These are phyloP conservation scores for Elaeis guineensis DNA, from an alignment of 176 grass and related monocot species.

Conservation along the genomic window DNA sequence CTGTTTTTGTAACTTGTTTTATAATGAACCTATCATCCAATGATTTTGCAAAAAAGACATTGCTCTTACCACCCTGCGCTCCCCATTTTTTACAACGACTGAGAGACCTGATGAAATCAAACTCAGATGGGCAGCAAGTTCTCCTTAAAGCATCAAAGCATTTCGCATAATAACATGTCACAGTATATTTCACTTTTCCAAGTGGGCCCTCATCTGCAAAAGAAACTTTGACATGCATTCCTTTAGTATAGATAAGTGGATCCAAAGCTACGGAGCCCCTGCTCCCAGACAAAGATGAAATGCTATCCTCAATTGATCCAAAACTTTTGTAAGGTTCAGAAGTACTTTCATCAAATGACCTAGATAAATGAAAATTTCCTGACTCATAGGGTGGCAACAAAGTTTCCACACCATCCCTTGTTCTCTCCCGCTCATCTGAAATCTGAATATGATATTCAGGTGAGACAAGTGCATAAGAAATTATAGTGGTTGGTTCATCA, in stretches of 20 bases:
- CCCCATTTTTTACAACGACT: constrained; percentile 99
- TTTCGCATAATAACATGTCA: constrained; percentile 89
- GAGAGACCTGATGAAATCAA: constrained; percentile 90
- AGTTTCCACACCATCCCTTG: constrained; percentile 23
- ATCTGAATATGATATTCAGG: constrained; percentile 79
- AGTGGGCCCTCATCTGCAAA: constrained; percentile 71
- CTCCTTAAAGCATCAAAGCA: constrained; percentile 74
- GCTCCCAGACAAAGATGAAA: constrained; percentile 33
- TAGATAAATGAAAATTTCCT: constrained; percentile 39
- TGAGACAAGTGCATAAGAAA: constrained; percentile 68
- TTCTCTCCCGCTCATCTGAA: constrained; percentile 51
- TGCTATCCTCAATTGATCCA: constrained; percentile 39
- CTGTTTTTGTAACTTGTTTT: constrained; percentile 91
- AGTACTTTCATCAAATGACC: constrained; percentile 52
- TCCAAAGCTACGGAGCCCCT: constrained; percentile 32
- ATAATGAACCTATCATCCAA: constrained; percentile 95
- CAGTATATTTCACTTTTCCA: constrained; percentile 70
- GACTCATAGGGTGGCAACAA: constrained; percentile 22
- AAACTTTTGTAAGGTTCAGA: constrained; percentile 63
- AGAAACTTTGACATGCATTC: constrained; percentile 74
- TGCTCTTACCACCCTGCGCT: constrained; percentile 95
- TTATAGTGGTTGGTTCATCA: constrained; percentile 88
- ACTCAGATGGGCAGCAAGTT: constrained; percentile 86
- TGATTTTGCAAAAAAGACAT: constrained; percentile 99
- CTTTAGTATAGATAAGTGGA: constrained; percentile 43